A percentile compares a stretch with the other conserved stretches of the same genome.
Evolutionary conservation across 1,139 yeast genomes (phyloP).

Genomic region (Torulaspora pretoriensis): DNA sequence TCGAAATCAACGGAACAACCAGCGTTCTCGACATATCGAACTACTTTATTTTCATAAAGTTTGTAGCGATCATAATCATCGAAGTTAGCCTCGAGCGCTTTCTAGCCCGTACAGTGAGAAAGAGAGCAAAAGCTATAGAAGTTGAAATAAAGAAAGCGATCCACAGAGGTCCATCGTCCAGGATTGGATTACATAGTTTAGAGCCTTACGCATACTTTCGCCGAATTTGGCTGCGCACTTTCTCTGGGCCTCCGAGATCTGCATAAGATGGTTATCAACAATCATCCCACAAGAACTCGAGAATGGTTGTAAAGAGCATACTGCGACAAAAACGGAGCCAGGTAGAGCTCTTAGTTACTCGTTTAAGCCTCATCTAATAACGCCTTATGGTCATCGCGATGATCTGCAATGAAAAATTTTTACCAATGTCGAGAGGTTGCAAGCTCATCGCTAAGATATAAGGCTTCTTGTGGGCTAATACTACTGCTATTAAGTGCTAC

Average conservation of each 20-base stretch:
- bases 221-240: neutral
- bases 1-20: slow-evolving; percentile 72
- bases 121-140: too few species aligned
- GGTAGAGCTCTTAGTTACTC: neutral
- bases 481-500: neutral
- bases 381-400: slow-evolving; percentile 4
- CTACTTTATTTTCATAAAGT: neutral
- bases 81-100: too few species aligned
- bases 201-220: neutral
- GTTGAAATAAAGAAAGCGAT: too few species aligned
- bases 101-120: too few species aligned
- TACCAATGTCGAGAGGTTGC: neutral
- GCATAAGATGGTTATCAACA: too few species aligned
- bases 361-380: neutral
- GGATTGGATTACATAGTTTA: neutral
- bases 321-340: neutral
- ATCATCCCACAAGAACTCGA: too few species aligned
- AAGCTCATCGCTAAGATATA: neutral
- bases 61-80: neutral
- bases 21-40: slow-evolving; percentile 32
- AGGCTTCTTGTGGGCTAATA: neutral
- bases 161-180: too few species aligned
- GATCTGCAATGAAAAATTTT: slow-evolving; percentile 10
- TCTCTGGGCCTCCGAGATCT: neutral
- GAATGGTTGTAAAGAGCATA: neutral